These are phyloP conservation scores for Candida sanyiensis DNA, from an alignment of 805 yeast genomes.

Conservation along the genomic window DNA sequence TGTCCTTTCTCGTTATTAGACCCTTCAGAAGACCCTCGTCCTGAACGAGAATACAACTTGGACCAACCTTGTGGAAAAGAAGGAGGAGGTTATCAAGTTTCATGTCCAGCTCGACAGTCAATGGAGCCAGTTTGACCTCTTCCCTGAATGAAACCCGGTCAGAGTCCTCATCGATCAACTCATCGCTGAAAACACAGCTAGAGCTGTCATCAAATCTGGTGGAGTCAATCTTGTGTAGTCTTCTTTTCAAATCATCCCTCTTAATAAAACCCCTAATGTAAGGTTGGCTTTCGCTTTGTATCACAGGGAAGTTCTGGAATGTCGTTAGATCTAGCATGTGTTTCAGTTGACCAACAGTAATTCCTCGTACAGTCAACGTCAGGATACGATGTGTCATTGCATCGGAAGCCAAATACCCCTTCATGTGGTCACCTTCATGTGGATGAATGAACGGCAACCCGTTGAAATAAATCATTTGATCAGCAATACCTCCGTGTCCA, in stretches of 20 bases:
- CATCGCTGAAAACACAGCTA: conserved; percentile 4
- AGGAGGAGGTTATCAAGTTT: conserved; percentile 59
- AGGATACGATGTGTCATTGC: conserved; percentile 53
- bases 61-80: conserved; percentile 74
- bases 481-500: conserved; percentile 76
- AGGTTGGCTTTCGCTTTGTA: conserved; percentile 34
- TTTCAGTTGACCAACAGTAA: conserved; percentile 32
- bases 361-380: conserved; percentile 33
- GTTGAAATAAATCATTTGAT: conserved; percentile 84
- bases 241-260: conserved; percentile 35
- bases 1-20: conserved; percentile 78
- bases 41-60: conserved; percentile 64
- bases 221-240: conserved; percentile 28
- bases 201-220: conserved; percentile 7
- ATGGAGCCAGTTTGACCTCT: conserved; percentile 50
- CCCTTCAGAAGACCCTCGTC: conserved; percentile 61
- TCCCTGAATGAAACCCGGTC: conserved; percentile 21
- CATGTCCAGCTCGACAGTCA: conserved; percentile 48
- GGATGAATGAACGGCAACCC: conserved; percentile 80
- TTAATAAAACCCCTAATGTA: conserved; percentile 42
- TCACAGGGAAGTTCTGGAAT: conserved; percentile 50
- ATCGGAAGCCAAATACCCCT: conserved; percentile 40
- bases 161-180: conserved; percentile 11
- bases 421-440: conserved; percentile 61
- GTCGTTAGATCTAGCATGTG: conserved; percentile 29